These are phyloP conservation scores for Leccinum imitatum DNA, from an alignment of 768 basidiomycete genomes.

Conservation along the genomic window DNA sequence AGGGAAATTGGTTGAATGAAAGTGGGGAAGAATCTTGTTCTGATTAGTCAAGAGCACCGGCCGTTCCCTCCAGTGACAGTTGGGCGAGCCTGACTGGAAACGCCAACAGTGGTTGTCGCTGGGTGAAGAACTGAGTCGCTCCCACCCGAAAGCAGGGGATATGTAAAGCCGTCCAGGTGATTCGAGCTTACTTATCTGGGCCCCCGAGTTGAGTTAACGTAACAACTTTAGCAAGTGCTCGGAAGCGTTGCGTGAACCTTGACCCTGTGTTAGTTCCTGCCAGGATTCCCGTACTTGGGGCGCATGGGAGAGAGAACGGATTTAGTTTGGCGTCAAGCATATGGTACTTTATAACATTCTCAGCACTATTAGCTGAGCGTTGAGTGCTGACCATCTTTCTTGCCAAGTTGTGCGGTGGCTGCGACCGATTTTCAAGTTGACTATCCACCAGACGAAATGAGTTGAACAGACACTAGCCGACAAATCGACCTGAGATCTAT, in stretches of 20 bases:
- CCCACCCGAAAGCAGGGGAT: not conserved
- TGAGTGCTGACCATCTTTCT: not conserved
- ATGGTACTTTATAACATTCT: not conserved
- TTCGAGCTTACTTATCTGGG: not conserved
- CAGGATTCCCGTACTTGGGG: not conserved
- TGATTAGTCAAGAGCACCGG: not conserved
- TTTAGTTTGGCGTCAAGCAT: not conserved
- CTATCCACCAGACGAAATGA: not conserved
- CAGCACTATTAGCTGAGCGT: not conserved
- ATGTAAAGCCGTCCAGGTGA: not conserved
- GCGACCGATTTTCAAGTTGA: not conserved
- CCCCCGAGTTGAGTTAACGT: not conserved
- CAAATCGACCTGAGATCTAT: not conserved
- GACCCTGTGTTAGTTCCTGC: not conserved
- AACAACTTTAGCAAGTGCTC: not conserved
- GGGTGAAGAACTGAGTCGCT: not conserved
- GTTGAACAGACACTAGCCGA: not conserved
- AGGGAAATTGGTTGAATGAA: not conserved
- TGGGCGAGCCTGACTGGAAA: not conserved
- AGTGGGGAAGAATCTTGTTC: not conserved
- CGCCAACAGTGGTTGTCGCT: not conserved
- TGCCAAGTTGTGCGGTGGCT: not conserved
- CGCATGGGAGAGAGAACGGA: not conserved
- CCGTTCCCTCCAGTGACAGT: not conserved
- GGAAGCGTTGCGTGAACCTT: not conserved